Conservation (phyloP, 495 filamentous ascomycete species). For the Aspergillus sclerotioniger region DNA sequence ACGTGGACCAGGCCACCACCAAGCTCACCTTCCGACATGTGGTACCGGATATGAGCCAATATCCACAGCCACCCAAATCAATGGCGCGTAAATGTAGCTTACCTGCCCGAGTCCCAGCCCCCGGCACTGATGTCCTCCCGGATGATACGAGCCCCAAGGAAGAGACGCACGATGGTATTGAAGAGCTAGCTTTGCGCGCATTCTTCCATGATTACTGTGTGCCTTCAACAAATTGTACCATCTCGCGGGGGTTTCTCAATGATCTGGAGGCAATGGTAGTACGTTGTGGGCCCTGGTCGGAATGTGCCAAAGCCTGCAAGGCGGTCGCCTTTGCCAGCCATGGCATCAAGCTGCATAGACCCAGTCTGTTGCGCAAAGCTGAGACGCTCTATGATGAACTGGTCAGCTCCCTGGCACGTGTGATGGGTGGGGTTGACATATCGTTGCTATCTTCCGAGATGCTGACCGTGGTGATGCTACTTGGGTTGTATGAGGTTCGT, state of each 20-base stretch:
- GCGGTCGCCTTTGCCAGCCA: slow-evolving; percentile 26
- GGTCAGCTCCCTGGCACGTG: slow-evolving; percentile 20
- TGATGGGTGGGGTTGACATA: slow-evolving; percentile 14
- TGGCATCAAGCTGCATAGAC: slow-evolving; percentile 24
- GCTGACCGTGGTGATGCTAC: slow-evolving; percentile 15
- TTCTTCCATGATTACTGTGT: slow-evolving; percentile 35
- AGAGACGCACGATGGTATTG: slow-evolving; percentile 15
- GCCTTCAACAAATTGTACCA: slow-evolving; percentile 16
- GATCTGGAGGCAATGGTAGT: slow-evolving; percentile 26
- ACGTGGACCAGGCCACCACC: slow-evolving; percentile 18
- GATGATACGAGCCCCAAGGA: slow-evolving; percentile 23
- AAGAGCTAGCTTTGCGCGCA: slow-evolving; percentile 25
- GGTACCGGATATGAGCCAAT: not conserved
- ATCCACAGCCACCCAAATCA: slow-evolving; percentile 12
- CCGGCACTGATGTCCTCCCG: slow-evolving; percentile 19
- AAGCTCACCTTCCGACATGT: slow-evolving; percentile 24
- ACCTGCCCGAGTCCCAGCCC: slow-evolving; percentile 17
- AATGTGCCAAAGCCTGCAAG: slow-evolving; percentile 28
- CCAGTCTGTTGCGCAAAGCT: slow-evolving; percentile 21
- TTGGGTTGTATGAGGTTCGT: slow-evolving; percentile 33
- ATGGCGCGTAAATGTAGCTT: slow-evolving; percentile 31
- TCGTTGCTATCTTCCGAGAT: slow-evolving; percentile 17
- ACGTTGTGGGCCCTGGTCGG: slow-evolving; percentile 19
- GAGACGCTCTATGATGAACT: slow-evolving; percentile 27
- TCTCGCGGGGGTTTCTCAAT: slow-evolving; percentile 28